These are phyloP conservation scores for Suillus brevipes DNA, from an alignment of 768 basidiomycete species.

Conservation along the genomic window DNA sequence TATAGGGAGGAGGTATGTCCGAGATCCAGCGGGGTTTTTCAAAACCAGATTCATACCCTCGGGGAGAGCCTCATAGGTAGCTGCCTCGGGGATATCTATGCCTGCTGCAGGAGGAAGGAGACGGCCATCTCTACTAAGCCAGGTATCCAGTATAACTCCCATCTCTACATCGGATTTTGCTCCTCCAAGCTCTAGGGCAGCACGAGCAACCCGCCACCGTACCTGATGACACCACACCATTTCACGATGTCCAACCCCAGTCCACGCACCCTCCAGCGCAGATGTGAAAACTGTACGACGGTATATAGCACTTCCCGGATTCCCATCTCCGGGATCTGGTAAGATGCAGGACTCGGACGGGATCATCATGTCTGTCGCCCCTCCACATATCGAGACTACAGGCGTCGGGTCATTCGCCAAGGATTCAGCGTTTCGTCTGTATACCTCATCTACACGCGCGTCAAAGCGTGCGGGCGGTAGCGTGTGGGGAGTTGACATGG, in stretches of 20 bases:
- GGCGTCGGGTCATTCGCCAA: constrained; percentile 54
- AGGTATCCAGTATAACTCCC: constrained; percentile 51
- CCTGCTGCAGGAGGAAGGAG: constrained; percentile 34
- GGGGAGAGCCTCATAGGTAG: constrained; percentile 40
- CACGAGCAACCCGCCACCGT: constrained; percentile 82
- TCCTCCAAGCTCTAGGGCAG: constrained; percentile 67
- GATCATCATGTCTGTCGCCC: constrained; percentile 88
- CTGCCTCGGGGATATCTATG: constrained; percentile 14
- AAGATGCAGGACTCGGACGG: constrained; percentile 87
- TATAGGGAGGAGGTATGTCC: constrained; percentile 53
- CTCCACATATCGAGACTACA: constrained; percentile 86
- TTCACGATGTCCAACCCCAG: constrained; percentile 91
- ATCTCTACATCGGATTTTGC: constrained; percentile 27
- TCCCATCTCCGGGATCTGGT: constrained; percentile 22
- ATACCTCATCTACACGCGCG: constrained; percentile 73
- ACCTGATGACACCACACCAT: constrained; percentile 99
- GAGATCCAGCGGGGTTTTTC: constrained; percentile 41
- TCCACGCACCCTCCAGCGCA: constrained; percentile 89
- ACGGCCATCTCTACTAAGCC: constrained; percentile 64
- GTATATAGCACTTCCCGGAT: constrained; percentile 31
- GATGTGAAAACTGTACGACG: constrained; percentile 79
- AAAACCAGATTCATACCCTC: constrained; percentile 42
- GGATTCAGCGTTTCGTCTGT: constrained; percentile 43
- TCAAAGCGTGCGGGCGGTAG: constrained; percentile 91
- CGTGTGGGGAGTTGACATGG: constrained; percentile 94